A percentile compares a stretch with the other conserved stretches of the same genome.
Evolutionary conservation across 2,329 filamentous ascomycete species (phyloP).

Genomic region (Botryotinia globosa): DNA sequence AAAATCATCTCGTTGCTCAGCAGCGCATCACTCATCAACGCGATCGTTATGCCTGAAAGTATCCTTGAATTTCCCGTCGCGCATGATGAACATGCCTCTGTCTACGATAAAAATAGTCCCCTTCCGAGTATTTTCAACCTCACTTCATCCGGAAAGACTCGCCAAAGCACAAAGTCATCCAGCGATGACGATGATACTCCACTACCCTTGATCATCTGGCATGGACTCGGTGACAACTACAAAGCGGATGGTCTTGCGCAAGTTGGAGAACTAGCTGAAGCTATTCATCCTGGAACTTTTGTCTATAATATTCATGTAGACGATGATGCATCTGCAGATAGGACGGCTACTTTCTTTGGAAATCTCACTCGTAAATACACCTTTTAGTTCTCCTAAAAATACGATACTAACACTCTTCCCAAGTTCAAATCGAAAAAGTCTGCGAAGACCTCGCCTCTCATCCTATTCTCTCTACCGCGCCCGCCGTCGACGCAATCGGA

Average conservation of each 20-base stretch:
- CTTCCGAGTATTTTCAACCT: conserved; percentile 19
- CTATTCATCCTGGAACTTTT: conserved; percentile 76
- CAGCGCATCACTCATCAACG: conserved; percentile 24
- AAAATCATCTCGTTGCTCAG: conserved; percentile 27
- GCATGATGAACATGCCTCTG: neutral
- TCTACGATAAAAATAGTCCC: conserved; percentile 11
- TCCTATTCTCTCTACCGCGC: conserved; percentile 76
- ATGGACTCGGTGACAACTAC: conserved; percentile 75
- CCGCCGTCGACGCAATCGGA: conserved; percentile 84
- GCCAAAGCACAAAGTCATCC: conserved; percentile 5
- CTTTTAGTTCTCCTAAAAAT: fast-evolving
- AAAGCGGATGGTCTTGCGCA: conserved; percentile 69
- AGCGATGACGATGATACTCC: conserved; percentile 56
- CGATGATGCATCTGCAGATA: conserved; percentile 62
- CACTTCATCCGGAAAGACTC: conserved; percentile 15
- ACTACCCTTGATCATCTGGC: conserved; percentile 91
- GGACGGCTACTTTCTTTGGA: conserved; percentile 83
- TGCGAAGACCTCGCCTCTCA: conserved; percentile 75
- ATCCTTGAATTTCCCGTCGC: conserved; percentile 8
- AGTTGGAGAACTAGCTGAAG: conserved; percentile 68
- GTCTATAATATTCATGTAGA: conserved; percentile 76
- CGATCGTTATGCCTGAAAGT: conserved; percentile 24
- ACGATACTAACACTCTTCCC: neutral
- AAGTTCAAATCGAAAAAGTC: conserved; percentile 65
- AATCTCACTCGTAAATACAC: conserved; percentile 60